phyloP scores from a whole-genome alignment of 2,329 filamentous ascomycete species.

The Talaromyces sp. region DNA sequence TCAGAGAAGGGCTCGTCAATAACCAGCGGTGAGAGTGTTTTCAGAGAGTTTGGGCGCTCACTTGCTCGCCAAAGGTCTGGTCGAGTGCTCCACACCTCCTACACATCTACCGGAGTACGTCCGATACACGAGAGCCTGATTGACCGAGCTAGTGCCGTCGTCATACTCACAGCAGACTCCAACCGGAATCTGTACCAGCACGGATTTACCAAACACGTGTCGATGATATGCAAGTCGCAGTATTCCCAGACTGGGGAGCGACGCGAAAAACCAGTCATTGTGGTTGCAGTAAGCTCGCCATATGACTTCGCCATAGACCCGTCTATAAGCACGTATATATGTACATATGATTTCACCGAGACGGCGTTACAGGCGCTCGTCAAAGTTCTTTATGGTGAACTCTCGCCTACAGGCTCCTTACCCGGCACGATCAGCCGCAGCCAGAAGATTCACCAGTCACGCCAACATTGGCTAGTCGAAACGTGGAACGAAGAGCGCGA shows the following conservation, averaged over 20 bases:
- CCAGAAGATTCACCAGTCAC: conserved; percentile 81
- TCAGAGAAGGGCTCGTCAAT: conserved; percentile 61
- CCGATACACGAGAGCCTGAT: conserved; percentile 93
- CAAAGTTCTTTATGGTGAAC: conserved; percentile 76
- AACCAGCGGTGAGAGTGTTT: conserved; percentile 91
- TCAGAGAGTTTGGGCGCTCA: conserved; percentile 81
- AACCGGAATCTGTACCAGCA: conserved; percentile 92
- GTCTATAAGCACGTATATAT: conserved; percentile 85
- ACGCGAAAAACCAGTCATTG: conserved; percentile 76
- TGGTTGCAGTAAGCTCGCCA: conserved; percentile 89
- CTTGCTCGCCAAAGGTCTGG: conserved; percentile 83
- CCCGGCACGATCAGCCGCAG: conserved; percentile 78
- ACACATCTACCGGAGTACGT: conserved; percentile 86
- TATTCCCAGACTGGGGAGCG: conserved; percentile 38
- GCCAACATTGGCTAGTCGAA: conserved; percentile 93
- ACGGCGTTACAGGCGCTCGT: conserved; percentile 82
- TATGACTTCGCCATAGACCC: conserved; percentile 96
- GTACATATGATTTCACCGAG: conserved; percentile 95
- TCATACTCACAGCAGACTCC: conserved; percentile 89
- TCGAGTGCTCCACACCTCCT: conserved; percentile 87
- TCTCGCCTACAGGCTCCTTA: conserved; percentile 54
- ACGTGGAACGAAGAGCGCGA: conserved; percentile 80
- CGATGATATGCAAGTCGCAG: conserved; percentile 73
- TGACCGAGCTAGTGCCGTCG: conserved; percentile 79
- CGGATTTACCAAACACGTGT: conserved; percentile 92